Conservation (phyloP, 805 yeast genomes). For the Kodamaea kaohsiungensis region DNA sequence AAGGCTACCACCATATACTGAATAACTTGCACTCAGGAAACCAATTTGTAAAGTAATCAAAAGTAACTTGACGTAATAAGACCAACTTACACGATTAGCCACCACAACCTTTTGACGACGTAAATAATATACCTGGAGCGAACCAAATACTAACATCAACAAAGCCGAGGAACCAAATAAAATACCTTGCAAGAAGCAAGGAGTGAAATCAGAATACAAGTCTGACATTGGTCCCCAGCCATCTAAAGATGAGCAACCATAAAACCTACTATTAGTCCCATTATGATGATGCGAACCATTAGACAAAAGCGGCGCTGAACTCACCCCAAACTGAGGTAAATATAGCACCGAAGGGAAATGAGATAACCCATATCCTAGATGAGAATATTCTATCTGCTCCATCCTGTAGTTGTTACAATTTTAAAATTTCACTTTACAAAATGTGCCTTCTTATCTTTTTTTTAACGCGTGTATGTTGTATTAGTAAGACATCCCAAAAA, state of each 20-base stretch:
- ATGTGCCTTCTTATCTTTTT: background rate
- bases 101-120: constrained; percentile 30
- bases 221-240: constrained; percentile 47
- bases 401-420: background rate
- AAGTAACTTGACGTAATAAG: constrained; percentile 44
- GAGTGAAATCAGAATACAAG: constrained; percentile 53
- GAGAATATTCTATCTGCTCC: constrained; percentile 5
- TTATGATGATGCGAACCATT: background rate
- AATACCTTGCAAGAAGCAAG: constrained; percentile 59
- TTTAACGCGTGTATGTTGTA: background rate
- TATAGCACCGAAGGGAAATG: background rate
- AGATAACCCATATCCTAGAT: background rate
- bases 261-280: background rate
- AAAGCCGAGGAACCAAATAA: constrained; percentile 43
- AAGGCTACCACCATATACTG: constrained; percentile 12
- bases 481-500: background rate
- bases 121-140: constrained; percentile 33
- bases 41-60: constrained; percentile 40
- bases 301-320: background rate
- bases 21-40: constrained; percentile 29
- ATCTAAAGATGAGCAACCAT: constrained; percentile 21
- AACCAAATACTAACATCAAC: constrained; percentile 46
- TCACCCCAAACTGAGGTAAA: background rate
- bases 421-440: background rate
- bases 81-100: constrained; percentile 35